phyloP scores from a whole-genome alignment of 169 alveolate species.

The Eimeria tenella region DNA sequence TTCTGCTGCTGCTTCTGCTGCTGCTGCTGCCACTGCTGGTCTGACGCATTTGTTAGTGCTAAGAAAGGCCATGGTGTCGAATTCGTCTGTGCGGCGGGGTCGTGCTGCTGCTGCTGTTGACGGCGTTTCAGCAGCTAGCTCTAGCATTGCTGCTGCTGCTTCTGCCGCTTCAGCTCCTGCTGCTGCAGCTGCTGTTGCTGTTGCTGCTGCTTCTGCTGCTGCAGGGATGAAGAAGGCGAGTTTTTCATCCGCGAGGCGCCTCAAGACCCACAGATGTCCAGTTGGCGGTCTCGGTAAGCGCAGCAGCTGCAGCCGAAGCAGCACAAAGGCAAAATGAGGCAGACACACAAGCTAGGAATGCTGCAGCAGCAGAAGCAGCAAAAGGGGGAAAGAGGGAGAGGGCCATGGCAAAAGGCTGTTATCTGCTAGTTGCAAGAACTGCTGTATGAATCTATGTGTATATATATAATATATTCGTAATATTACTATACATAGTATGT shows the following conservation, averaged over 20 bases:
- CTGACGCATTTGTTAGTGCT: not conserved
- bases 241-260: slow-evolving; percentile 27
- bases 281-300: slow-evolving; percentile 40
- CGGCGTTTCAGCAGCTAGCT: too few species aligned
- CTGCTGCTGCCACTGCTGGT: not conserved
- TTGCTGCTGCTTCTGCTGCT: slow-evolving; percentile 20
- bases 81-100: not conserved
- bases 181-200: not conserved
- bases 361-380: not conserved
- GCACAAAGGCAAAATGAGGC: not conserved
- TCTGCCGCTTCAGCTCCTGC: not conserved
- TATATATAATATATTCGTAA: too few species aligned
- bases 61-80: not conserved
- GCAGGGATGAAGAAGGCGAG: slow-evolving; percentile 34
- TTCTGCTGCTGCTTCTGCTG: not conserved
- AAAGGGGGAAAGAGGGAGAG: not conserved
- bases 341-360: not conserved
- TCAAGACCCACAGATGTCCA: slow-evolving; percentile 33
- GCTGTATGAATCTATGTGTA: too few species aligned
- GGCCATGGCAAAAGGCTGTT: not conserved
- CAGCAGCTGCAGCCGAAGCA: not conserved
- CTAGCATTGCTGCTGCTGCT: not conserved
- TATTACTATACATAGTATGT: too few species aligned
- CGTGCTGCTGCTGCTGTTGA: not conserved
- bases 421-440: too few species aligned